Evolutionary conservation across 208 protist genomes (phyloP), one percentile per base, ranked within the genome.

Genomic region (Crithidia acanthocephali): DNA sequence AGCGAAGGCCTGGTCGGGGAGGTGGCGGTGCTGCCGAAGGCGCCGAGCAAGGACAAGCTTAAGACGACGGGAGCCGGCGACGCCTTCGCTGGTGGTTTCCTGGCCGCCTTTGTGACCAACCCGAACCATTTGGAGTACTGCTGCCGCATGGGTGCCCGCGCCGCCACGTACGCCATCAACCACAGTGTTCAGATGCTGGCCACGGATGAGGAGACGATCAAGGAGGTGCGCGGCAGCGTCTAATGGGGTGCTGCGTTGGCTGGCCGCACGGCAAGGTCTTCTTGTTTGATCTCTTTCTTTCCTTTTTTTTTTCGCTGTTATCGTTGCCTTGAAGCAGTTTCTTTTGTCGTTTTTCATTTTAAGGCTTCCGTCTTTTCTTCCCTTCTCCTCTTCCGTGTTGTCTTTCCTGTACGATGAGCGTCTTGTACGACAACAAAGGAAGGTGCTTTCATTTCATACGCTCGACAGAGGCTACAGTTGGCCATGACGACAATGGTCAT

Each of bases 61-160:
- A 15, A 32, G 62, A 81, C 84, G 22, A 98, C 98, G 35, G 97
- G 94, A 47, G 95, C 92, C 25, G 96, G 96, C 32, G 97, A 99
- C 68, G 83, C 90, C 40, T 98, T 98, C 62, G 88, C 95, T 28
- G 97, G 95, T 53, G 97, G 92, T 57, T 98, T 98, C 76, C 59
- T 98, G 0, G 64, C 91, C 35, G 64, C 75, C 22, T 75, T 91
- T 9, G 71, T 69, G 23, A 25, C 74, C 27, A 86, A 81, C 28
- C 74, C 66, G 18, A 61, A 81, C 28, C 37, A 67, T n/a, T 18
- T 94, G 1, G 76, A 66, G 32, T 77, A 73, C 35, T 94, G 85
- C 63, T 83, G 91, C 30, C 32, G 42, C 0, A 76, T 83, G 28
- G 91, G 88, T 35, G 62, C 88, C 18, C 81, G 77, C 15, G 75